Base-by-base conservation (phyloP, 495 filamentous ascomycete species). In the Trichocladium uniseriatum region DNA sequence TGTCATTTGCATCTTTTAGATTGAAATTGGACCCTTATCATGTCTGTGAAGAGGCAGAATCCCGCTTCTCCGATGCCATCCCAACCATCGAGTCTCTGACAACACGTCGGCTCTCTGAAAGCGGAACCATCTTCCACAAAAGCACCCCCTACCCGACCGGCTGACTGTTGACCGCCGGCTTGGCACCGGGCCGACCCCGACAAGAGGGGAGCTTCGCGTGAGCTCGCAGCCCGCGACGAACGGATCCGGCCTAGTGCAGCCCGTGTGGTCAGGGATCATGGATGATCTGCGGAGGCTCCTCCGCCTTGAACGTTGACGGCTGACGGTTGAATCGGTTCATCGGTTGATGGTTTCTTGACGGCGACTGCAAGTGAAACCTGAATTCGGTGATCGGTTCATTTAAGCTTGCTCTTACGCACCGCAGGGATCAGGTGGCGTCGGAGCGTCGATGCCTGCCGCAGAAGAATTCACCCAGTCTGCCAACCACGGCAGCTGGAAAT, bases 101-200 rank as follows among this genome's bases (percentile, higher is more conserved):
- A 19, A 38, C 35, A 36, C 34, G 2, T 13, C 32, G 11, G 13
- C 8, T 16, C n/a, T 16, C 14, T 8, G 5, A 0, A 5, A 34
- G 35, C 35, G 8, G 24, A 27, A 27, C 8, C 24, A n/a, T 8
- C 24, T 27, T 27, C 24, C 4, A 3, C 24, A 27, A 27, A 27
- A 27, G 24, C 24, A 27, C 24, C 24, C 14, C 35, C n/a, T 15
- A 15, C n/a, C 35, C n/a, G 1, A 6, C 35, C 35, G 14, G 41
- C 5, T 29, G 14, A 5, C 32, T 29, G 31, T 5, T 20, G 22
- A 31, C 5, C 48, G 8, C 34, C 35, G 41, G 41, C 49, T 51
- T 51, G 49, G 49, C 49, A 34, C 15, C 24, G 49, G 41, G 27
- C 41, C 24, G 32, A 22, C 11, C 14, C 39, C 47, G 37, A 27